Evolutionary conservation across 1,284 basidiomycete genomes (phyloP), one percentile per base, ranked within the genome.

Genomic region (Ganoderma lingzhi): DNA sequence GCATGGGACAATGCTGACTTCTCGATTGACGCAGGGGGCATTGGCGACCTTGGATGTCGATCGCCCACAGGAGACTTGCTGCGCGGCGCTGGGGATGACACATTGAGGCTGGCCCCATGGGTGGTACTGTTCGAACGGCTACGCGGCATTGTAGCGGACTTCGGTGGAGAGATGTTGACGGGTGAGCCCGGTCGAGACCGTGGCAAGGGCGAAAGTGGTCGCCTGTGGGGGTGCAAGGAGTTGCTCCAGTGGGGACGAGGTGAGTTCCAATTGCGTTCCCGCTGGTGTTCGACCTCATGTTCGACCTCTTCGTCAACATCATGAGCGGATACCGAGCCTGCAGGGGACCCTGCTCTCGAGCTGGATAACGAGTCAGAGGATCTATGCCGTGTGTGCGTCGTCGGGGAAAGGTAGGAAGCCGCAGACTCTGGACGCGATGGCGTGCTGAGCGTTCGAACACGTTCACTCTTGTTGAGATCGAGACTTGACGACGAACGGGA

Each of bases 231-330:
- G 19, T 59, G 35, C 19, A 68, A 48, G 19, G 62, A 45, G 32
- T 53, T 42, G 35, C 42, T 28, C 71, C 89, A 90, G 65, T 83
- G 83, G 15, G 87, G 88, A 53, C 82, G 83, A 17, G 84, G 85
- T 4, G 88, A 84, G 76, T 87, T 88, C 89, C 89, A 90, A 75
- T 90, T 90, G 51, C 87, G 80, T 74, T 87, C 85, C 28, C 84
- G 79, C 51, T 78, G 75, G 64, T 88, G 84, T 19, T 78, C 68
- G 9, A 82, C 69, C 70, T 84, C 87, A 6, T 77, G 76, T 68
- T 78, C 76, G 45, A 82, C 74, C 55, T 75, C 75, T 17, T 63
- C 53, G 56, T 75, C 77, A 0, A 73, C 62, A 45, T 73, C 73
- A 1, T 55, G 67, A 32, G 68, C 69, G 5, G 72, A 71, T 28